phyloP scores from a whole-genome alignment of 805 yeast species.

The Hanseniaspora guilliermondii region DNA sequence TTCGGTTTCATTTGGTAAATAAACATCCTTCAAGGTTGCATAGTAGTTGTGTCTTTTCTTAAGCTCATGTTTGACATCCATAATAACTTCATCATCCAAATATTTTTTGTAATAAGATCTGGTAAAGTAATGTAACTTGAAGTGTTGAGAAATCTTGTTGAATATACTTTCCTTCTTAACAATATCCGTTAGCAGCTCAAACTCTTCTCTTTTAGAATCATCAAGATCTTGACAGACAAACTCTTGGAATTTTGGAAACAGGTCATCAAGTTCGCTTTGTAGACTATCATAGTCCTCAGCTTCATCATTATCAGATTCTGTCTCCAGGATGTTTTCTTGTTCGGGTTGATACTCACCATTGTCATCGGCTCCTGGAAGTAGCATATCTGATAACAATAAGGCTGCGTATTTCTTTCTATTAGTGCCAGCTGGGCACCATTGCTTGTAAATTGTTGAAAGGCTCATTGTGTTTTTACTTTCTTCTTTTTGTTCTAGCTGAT shows the following conservation, averaged over 20 bases:
- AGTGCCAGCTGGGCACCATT: background rate
- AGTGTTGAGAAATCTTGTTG: background rate
- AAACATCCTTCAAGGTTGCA: constrained; percentile 8
- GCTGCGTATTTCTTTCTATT: background rate
- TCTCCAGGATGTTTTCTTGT: background rate
- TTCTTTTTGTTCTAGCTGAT: background rate
- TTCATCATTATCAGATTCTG: constrained; percentile 13
- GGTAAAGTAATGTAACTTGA: constrained; percentile 20
- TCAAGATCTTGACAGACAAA: background rate
- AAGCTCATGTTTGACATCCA: constrained; percentile 22
- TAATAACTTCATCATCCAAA: constrained; percentile 24
- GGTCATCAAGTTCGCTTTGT: background rate
- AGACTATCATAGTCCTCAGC: background rate
- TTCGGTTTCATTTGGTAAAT: background rate
- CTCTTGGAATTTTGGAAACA: background rate
- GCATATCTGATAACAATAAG: background rate
- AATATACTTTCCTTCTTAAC: constrained; percentile 1
- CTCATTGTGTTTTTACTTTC: too few relatives aligned
- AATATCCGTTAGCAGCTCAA: background rate
- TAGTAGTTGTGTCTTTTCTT: constrained; percentile 24
- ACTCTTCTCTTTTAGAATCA: background rate
- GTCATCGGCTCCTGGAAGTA: background rate
- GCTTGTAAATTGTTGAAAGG: too few relatives aligned
- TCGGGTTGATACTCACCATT: background rate
- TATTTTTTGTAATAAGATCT: constrained; percentile 26